Base-by-base conservation (phyloP, 2,329 filamentous ascomycete species). In the Fusarium graminum region DNA sequence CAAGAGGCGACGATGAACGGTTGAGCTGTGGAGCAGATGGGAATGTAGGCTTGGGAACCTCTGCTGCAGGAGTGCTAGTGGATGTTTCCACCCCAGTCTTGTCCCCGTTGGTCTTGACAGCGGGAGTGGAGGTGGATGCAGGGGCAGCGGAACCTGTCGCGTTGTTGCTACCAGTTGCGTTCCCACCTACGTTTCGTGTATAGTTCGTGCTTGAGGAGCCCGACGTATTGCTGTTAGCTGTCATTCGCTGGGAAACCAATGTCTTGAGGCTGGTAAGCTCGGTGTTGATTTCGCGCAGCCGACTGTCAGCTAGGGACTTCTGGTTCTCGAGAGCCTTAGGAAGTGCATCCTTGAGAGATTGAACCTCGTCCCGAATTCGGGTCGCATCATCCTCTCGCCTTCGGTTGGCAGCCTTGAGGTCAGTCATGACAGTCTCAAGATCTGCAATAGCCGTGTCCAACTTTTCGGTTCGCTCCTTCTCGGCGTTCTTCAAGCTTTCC, bases 201-300 rank as follows among this genome's bases (percentile, higher is more conserved):
- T 69, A 72, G 60, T 58, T 69, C 45, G 69, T 51, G 29, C 74
- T 49, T 14, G 75, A 51, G 9, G 75, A 59, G 10, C 77, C 72
- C 4, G 76, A 58, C 7, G 72, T 46, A 22, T 73, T 63, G 54
- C 62, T 63, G 80, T 72, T 61, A 49, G 62, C 59, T 80, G 73
- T 82, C 84, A 90, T 85, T 61, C 88, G 80, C 76, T 89, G 87
- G 41, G 84, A 81, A 72, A 99, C 88, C 52, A 99, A 83, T 4
- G 92, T 92, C 85, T 97, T 98, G 72, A 99, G 82, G 76, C 94
- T 97, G 82, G 92, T 93, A 72, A 99, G 84, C 79, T 99, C 95
- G 8, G 85, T 86, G 69, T 92, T 92, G 68, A 99, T 87, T 72
- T 98, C 95, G 77, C 89, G 91, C 59, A 99, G 81, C 46, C 93